Conservation (phyloP, 2,329 filamentous ascomycete species). For the Furcasterigmium sp. region DNA sequence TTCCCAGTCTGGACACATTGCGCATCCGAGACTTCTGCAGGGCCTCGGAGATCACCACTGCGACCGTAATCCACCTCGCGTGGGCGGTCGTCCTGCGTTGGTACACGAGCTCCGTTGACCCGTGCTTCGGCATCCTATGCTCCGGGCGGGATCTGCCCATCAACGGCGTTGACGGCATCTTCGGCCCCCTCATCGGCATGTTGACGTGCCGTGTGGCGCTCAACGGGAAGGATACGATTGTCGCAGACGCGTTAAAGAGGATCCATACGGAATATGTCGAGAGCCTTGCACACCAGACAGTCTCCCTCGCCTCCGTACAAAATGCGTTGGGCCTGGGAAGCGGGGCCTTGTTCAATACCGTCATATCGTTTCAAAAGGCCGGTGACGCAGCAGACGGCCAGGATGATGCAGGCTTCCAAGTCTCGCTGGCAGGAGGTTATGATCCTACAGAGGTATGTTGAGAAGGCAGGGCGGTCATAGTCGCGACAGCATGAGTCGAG, state of each 20-base stretch:
- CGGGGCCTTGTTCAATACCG: conserved; percentile 10
- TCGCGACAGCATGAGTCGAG: too few relatives aligned
- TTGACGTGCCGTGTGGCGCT: conserved; percentile 1
- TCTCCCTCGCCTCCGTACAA: conserved; percentile 8
- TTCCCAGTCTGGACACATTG: neutral
- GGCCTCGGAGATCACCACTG: conserved; percentile 3
- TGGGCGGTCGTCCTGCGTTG: conserved; percentile 5
- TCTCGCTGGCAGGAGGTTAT: too few relatives aligned
- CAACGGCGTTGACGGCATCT: conserved; percentile 1
- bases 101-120: conserved; percentile 2
- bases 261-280: conserved; percentile 7
- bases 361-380: conserved; percentile 5
- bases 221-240: neutral
- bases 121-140: conserved; percentile 7
- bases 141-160: conserved; percentile 7
- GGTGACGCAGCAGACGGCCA: too few relatives aligned
- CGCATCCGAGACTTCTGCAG: conserved; percentile 2
- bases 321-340: conserved; percentile 2
- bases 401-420: too few relatives aligned
- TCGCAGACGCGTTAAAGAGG: neutral
- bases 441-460: too few relatives aligned
- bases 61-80: conserved; percentile 1
- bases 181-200: conserved; percentile 9
- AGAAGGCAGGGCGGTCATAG: too few relatives aligned
- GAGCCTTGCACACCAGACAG: conserved; percentile 6